Base-by-base conservation (phyloP, 257 asterid genomes). In the Anisodus tanguticus region DNA sequence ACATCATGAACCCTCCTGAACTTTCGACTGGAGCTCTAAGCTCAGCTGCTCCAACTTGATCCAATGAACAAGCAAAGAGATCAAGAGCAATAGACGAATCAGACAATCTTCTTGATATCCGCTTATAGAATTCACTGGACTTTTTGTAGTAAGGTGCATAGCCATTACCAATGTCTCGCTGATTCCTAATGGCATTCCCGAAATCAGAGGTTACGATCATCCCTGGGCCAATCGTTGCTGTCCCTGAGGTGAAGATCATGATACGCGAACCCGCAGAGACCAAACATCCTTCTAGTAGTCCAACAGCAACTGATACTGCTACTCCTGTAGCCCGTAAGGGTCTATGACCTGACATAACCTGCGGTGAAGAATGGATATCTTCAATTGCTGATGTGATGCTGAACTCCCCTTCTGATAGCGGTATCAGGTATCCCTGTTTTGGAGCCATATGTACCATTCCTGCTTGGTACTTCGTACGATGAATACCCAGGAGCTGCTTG, bases 31-130 rank as follows among this genome's bases (percentile, higher is more conserved):
- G 91, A 53, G 66, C 66, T 89, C 90, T 92, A 72, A 96, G 85
- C 86, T 96, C 99, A 9, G 97, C 97, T 71, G 97, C 98, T 84
- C 99, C 99, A 62, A 96, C 94, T 91, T 96, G 99, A 86, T 96
- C 99, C 86, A 96, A 88, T 68, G 99, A 92, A 88, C 99, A 96
- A 80, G 98, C 99, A 84, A 96, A 96, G 22, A 96, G 93, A 89
- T 96, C 99, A 66, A 96, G 98, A 88, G 92, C 85, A 86, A 94
- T 88, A 69, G 99, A 96, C 13, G 95, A 91, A 67, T 88, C 93
- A 17, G 92, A 91, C 85, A 96, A 81, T 83, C 98, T 92, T 79
- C 83, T 92, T 55, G 97, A 92, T 88, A 96, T 87, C 80, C 86
- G 82, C 88, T 91, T 88, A 88, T 96, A 96, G 83, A 92, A 93